Percentiles rank a stretch among this genome's conserved stretches.
Evolutionary conservation across 1,139 yeast species (phyloP).

Genomic region (Torulaspora globosa): DNA sequence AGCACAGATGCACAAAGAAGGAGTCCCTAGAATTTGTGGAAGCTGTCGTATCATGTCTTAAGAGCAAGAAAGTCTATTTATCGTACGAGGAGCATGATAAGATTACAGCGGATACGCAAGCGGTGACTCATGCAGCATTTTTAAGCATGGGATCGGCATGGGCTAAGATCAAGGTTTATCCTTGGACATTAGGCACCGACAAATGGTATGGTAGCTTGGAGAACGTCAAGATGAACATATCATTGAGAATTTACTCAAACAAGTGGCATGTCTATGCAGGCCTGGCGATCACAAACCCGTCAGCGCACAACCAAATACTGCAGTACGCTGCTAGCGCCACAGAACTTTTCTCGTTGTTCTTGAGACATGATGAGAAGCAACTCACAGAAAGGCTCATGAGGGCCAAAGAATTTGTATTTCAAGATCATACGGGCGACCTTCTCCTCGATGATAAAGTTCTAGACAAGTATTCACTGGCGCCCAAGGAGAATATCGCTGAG

Average conservation of each 20-base stretch:
- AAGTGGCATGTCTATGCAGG: constrained; percentile 99
- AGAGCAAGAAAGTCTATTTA: constrained; percentile 73
- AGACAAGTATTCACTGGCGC: constrained; percentile 70
- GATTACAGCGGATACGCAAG: constrained; percentile 97
- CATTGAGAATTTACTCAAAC: constrained; percentile 82
- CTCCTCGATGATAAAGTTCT: constrained; percentile 75
- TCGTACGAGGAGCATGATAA: constrained; percentile 84
- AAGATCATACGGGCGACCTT: constrained; percentile 44
- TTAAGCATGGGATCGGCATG: constrained; percentile 96
- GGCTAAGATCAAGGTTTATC: constrained; percentile 77
- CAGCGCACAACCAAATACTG: constrained; percentile 85
- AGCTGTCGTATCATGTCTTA: constrained; percentile 61
- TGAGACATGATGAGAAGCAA: constrained; percentile 60
- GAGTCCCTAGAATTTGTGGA: constrained; percentile 59
- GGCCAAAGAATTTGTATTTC: constrained; percentile 76
- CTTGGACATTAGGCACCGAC: constrained; percentile 53
- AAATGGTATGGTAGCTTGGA: constrained; percentile 94
- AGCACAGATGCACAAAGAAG: constrained; percentile 58
- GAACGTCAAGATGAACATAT: constrained; percentile 90
- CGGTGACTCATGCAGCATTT: constrained; percentile 97
- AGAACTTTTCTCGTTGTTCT: constrained; percentile 77
- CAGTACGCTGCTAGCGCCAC: constrained; percentile 86
- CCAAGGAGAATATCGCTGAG: constrained; percentile 10
- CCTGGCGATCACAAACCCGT: constrained; percentile 88
- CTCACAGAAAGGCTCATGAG: constrained; percentile 53